A percentile compares a stretch with the other conserved stretches of the same genome.
Evolutionary conservation across 2,329 filamentous ascomycete species (phyloP).

Genomic region (Phaeophleospora eucalypticola): DNA sequence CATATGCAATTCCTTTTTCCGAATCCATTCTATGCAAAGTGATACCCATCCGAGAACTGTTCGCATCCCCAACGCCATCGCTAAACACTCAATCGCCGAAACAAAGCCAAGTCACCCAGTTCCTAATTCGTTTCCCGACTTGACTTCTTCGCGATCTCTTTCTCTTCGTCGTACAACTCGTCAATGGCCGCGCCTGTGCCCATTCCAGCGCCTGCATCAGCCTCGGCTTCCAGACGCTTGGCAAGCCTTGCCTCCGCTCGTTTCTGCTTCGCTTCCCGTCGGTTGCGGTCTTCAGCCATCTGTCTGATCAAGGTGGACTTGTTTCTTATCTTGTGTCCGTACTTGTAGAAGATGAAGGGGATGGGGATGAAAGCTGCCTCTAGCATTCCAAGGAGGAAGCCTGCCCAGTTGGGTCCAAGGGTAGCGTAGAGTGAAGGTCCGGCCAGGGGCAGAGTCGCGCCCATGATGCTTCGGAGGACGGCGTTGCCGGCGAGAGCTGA

Average conservation of each 20-base stretch:
- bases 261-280: slow-evolving; percentile 41
- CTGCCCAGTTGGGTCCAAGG: slow-evolving; percentile 73
- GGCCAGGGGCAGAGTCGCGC: slow-evolving; percentile 73
- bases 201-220: slow-evolving; percentile 37
- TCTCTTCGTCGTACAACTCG: slow-evolving; percentile 24
- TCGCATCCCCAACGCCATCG: background rate
- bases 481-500: slow-evolving; percentile 76
- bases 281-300: slow-evolving; percentile 47
- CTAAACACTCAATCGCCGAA: background rate
- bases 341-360: slow-evolving; percentile 44
- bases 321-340: slow-evolving; percentile 51
- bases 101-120: background rate
- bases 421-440: slow-evolving; percentile 66
- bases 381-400: slow-evolving; percentile 68
- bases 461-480: slow-evolving; percentile 66
- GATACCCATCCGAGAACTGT: no score
- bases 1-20: background rate
- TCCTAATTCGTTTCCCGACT: background rate
- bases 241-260: slow-evolving; percentile 30
- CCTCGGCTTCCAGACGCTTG: slow-evolving; percentile 26
- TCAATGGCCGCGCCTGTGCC: slow-evolving; percentile 38
- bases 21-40: no score
- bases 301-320: slow-evolving; percentile 51
- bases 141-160: slow-evolving; percentile 22
- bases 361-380: slow-evolving; percentile 68